A percentile compares a stretch with the other conserved stretches of the same genome.
Evolutionary conservation across 2,329 filamentous ascomycete species (phyloP).

Genomic region (Aspergillus novoparasiticus): DNA sequence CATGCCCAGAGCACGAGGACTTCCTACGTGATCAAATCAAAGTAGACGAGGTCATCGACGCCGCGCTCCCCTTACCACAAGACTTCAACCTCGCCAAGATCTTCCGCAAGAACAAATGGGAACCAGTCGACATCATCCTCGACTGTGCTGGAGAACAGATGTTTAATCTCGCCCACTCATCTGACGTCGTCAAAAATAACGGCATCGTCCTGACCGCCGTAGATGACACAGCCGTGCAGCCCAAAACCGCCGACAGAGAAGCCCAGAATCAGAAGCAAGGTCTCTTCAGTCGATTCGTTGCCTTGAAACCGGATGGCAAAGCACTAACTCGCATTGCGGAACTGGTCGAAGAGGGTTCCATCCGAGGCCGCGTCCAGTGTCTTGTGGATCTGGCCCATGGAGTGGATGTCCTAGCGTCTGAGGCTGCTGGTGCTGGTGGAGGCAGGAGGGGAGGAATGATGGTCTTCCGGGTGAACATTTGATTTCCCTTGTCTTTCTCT

Average conservation of each 20-base stretch:
- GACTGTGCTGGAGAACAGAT: slow-evolving; percentile 41
- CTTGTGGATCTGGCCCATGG: slow-evolving; percentile 39
- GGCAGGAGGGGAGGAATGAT: slow-evolving; percentile 33
- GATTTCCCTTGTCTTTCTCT: slow-evolving; percentile 4
- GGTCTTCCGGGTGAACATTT: slow-evolving; percentile 35
- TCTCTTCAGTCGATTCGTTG: slow-evolving; percentile 38
- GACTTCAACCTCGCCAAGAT: slow-evolving; percentile 34
- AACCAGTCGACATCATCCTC: slow-evolving; percentile 44
- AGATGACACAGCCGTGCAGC: slow-evolving; percentile 30
- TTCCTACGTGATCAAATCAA: slow-evolving; percentile 29
- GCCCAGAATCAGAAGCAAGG: slow-evolving; percentile 21
- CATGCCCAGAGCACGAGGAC: slow-evolving; percentile 21
- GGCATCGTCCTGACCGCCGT: slow-evolving; percentile 40
- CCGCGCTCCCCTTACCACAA: slow-evolving; percentile 25
- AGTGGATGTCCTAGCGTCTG: slow-evolving; percentile 34
- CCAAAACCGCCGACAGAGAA: slow-evolving; percentile 11
- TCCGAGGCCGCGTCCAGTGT: slow-evolving; percentile 36
- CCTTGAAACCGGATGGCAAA: slow-evolving; percentile 38
- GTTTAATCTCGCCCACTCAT: slow-evolving; percentile 37
- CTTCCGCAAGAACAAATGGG: slow-evolving; percentile 35
- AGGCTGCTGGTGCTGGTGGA: slow-evolving; percentile 32
- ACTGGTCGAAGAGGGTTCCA: slow-evolving; percentile 37
- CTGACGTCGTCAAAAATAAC: slow-evolving; percentile 35
- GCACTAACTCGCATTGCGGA: slow-evolving; percentile 38
- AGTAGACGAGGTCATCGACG: slow-evolving; percentile 39